phyloP scores from a whole-genome alignment of 164 flowering plant genomes.

The Chimonanthus praecox region DNA sequence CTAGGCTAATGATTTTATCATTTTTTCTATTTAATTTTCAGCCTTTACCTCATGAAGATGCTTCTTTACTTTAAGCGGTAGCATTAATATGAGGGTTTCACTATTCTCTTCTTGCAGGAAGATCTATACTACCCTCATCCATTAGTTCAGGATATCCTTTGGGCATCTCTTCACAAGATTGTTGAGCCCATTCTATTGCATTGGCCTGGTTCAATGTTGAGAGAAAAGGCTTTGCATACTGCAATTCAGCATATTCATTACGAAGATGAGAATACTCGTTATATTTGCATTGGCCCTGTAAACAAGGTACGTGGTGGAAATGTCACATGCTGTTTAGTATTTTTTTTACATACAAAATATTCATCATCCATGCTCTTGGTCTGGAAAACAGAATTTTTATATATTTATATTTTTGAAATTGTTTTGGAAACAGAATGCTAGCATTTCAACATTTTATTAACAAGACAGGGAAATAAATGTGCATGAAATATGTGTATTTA shows the following conservation, averaged over 20 bases:
- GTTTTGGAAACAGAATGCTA: too few relatives aligned
- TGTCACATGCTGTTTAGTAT: background rate
- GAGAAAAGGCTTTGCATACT: conserved; percentile 27
- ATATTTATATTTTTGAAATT: too few relatives aligned
- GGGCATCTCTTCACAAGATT: conserved; percentile 28
- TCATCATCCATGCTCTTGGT: too few relatives aligned
- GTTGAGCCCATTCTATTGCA: conserved; percentile 28
- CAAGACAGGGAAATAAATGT: too few relatives aligned
- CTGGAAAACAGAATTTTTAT: too few relatives aligned
- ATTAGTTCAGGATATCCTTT: conserved; percentile 26
- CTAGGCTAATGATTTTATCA: background rate
- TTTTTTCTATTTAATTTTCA: background rate
- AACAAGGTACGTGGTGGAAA: conserved; percentile 21
- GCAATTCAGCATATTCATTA: conserved; percentile 31
- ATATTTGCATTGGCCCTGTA: conserved; percentile 30
- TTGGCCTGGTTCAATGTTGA: conserved; percentile 30
- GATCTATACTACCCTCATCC: conserved; percentile 41
- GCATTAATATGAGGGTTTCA: background rate
- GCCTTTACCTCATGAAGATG: background rate
- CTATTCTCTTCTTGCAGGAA: conserved; percentile 23
- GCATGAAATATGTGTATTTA: too few relatives aligned
- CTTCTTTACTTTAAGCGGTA: background rate
- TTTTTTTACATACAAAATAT: background rate
- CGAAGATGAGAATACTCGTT: conserved; percentile 32
- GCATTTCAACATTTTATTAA: too few relatives aligned